Conservation (phyloP, 192 early-diverging fungal species). For the Coemansia aciculifera region DNA sequence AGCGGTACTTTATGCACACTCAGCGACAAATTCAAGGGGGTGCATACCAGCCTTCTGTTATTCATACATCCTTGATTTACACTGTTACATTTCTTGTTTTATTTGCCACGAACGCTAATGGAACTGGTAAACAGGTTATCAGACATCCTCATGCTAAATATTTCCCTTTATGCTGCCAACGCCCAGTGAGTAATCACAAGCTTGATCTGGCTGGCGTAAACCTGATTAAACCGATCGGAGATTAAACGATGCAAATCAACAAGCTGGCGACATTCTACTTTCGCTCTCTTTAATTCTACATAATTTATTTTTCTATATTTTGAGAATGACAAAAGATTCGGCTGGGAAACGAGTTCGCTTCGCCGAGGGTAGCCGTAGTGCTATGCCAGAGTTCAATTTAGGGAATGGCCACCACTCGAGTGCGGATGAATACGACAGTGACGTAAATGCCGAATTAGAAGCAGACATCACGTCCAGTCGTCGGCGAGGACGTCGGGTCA, state of each 20-base stretch:
- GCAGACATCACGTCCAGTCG: slow-evolving; percentile 36
- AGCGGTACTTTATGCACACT: no score
- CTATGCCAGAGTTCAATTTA: background rate
- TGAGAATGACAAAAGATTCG: background rate
- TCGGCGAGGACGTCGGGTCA: slow-evolving; percentile 13
- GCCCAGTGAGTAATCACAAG: background rate
- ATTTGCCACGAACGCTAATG: background rate
- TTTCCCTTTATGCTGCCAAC: no score
- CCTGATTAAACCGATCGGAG: no score
- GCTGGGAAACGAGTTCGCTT: background rate
- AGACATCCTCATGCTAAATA: background rate
- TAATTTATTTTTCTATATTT: background rate
- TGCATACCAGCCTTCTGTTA: background rate
- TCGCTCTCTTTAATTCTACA: background rate
- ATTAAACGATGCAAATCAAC: no score
- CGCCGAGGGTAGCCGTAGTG: background rate
- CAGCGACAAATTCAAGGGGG: no score
- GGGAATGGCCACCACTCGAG: background rate
- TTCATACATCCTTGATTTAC: background rate
- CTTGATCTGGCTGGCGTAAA: no score
- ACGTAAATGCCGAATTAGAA: slow-evolving; percentile 32
- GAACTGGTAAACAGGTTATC: background rate
- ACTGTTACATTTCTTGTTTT: background rate
- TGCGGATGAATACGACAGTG: slow-evolving; percentile 16
- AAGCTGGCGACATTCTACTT: no score